Conservation (phyloP, 805 yeast species). For the Torulaspora gathmanii region DNA sequence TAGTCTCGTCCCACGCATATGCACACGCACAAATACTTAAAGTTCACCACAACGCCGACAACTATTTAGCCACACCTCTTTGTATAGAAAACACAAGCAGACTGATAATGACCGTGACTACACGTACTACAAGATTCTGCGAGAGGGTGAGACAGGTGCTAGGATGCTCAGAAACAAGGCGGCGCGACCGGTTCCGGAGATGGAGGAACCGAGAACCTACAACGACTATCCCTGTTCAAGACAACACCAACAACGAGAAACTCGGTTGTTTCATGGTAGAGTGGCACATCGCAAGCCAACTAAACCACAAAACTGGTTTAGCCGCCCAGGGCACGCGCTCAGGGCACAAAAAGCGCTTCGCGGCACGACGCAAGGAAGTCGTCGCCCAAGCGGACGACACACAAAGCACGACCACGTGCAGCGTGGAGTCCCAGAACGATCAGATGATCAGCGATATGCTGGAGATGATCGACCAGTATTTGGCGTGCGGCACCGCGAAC, state of each 20-base stretch:
- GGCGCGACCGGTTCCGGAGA: constrained; percentile 1
- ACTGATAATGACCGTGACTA: neutral
- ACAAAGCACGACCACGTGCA: neutral
- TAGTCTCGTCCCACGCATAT: constrained; percentile 2
- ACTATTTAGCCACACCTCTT: too few species aligned
- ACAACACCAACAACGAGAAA: constrained; percentile 1
- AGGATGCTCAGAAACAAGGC: neutral
- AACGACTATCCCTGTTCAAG: neutral
- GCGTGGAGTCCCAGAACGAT: constrained; percentile 1
- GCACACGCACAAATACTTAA: neutral
- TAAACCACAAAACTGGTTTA: neutral
- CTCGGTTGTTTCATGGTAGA: constrained; percentile 8
- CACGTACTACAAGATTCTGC: neutral
- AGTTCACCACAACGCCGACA: too few species aligned
- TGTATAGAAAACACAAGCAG: neutral
- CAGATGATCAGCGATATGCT: constrained; percentile 6
- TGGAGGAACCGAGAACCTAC: constrained; percentile 1
- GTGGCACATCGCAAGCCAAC: constrained; percentile 5
- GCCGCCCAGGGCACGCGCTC: constrained; percentile 1
- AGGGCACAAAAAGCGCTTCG: neutral
- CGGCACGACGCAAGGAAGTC: neutral
- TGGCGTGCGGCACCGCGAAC: neutral
- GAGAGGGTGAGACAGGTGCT: neutral
- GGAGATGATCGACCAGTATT: constrained; percentile 6
- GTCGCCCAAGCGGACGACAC: neutral